Conservation (phyloP, 371 early-diverging fungal species). For the Dichotomocladium elegans region DNA sequence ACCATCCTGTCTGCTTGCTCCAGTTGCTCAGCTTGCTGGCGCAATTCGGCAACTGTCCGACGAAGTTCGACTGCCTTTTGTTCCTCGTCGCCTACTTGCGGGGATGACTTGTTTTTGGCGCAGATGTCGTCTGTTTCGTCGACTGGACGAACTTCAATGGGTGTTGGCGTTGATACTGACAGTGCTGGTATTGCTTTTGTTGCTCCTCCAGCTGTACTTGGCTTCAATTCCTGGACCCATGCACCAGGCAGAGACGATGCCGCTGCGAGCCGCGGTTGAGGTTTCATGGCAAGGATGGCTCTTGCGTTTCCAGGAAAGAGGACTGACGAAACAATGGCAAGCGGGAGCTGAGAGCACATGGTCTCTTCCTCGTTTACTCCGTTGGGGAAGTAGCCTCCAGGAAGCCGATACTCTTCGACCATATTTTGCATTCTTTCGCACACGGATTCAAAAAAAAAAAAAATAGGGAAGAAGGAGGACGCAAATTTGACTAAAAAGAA, state of each 20-base stretch:
- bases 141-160: too few species aligned
- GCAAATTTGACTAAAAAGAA: too few species aligned
- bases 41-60: constrained; percentile 29
- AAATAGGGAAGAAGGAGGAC: not conserved
- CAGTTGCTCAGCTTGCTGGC: constrained; percentile 30
- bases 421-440: too few species aligned
- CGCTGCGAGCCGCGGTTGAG: not conserved
- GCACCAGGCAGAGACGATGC: constrained; percentile 28
- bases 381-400: not conserved
- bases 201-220: constrained; percentile 14
- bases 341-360: not conserved
- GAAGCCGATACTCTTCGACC: constrained; percentile 2
- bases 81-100: not conserved
- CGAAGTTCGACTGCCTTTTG: constrained; percentile 22
- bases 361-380: not conserved
- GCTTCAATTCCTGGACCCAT: constrained; percentile 21
- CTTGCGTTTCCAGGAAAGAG: constrained; percentile 15
- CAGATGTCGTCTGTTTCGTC: too few species aligned
- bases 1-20: constrained; percentile 41
- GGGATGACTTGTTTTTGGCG: too few species aligned
- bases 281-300: constrained; percentile 11
- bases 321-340: constrained; percentile 19
- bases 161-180: not conserved
- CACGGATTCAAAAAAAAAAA: not conserved
- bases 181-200: not conserved